Percentiles rank a stretch among this genome's conserved stretches.
These are phyloP conservation scores for Silene noctiflora DNA, from an alignment of 179 eudicot species.

Conservation along the genomic window DNA sequence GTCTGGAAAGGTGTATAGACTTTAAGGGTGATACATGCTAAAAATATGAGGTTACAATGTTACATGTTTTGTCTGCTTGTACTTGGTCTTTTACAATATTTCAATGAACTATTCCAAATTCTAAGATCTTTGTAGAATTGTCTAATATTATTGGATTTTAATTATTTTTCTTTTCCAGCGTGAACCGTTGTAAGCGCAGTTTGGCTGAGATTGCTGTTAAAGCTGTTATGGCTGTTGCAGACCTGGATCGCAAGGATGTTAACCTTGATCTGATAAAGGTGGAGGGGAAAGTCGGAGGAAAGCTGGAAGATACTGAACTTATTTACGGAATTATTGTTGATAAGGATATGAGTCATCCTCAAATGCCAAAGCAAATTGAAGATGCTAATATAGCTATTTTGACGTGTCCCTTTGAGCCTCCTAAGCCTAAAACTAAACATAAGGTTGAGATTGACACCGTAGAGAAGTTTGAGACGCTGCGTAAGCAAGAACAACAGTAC, in stretches of 20 bases:
- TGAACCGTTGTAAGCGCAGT: constrained; percentile 87
- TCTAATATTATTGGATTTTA: background rate
- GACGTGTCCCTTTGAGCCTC: constrained; percentile 98
- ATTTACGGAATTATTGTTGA: constrained; percentile 89
- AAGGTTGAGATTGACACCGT: constrained; percentile 98
- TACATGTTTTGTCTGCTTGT: background rate
- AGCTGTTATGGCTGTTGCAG: constrained; percentile 97
- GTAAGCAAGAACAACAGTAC: constrained; percentile 85
- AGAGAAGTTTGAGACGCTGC: constrained; percentile 87
- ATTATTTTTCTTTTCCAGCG: constrained; percentile 44
- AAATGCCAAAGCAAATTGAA: constrained; percentile 88
- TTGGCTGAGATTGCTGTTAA: constrained; percentile 97
- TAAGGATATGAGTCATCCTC: constrained; percentile 99
- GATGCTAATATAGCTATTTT: constrained; percentile 92
- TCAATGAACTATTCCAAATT: no score
- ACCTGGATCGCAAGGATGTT: constrained; percentile 93
- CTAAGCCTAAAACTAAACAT: constrained; percentile 99
- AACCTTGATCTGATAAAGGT: constrained; percentile 90
- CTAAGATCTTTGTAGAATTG: background rate
- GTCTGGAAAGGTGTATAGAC: background rate
- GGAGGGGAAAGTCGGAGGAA: constrained; percentile 98
- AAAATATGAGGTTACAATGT: background rate
- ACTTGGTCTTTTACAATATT: background rate
- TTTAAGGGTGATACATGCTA: background rate
- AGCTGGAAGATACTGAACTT: constrained; percentile 92